Base-by-base conservation (phyloP, 2,329 filamentous ascomycete species). In the Eutypella sp. region DNA sequence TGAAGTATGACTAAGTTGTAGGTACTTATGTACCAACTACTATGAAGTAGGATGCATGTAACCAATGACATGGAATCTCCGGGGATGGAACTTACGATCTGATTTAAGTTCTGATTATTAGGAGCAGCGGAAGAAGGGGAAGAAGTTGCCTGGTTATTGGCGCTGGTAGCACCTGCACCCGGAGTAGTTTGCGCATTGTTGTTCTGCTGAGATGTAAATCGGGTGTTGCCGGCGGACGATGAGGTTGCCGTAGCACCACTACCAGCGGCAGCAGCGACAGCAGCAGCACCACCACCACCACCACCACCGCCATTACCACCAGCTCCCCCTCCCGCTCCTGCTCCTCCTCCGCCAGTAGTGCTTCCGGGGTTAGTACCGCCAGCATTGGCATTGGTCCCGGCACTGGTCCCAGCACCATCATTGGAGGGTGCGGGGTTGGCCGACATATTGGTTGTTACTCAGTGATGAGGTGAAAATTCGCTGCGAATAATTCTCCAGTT, bases 101-200 rank as follows among this genome's bases (percentile, higher is more conserved):
- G 90, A 59, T 97, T 97, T 2, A 96, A 68, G 62, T 96, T 95
- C 59, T 95, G 89, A 52, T 92, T 89, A 2, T 86, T 89, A 69
- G 89, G 84, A 9, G 70, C 65, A 18, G 68, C 58, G 2, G 68
- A 51, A 24, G 64, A 50, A 5, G 67, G 54, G 16, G 70, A 59
- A 10, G 57, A 36, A 22, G 54, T 50, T 5, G 54, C 40, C 36
- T 39, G 36, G 10, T 20, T 39, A 2, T 52, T 46, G 19, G 45
- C 52, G 18, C 45, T 44, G 18, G 50, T 40, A 11, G 48, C 44
- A 40, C 38, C 44, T 31, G 39, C 45, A 29, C n/a, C n/a, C n/a
- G n/a, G n/a, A n/a, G n/a, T n/a, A n/a, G 53, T 41, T 18, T 45
- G 55, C 43, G 46, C 61, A 53, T 54, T 51, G 41, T 48, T 55